Evolutionary conservation across 805 yeast genomes (phyloP), one percentile per base, ranked within the genome.

Genomic region (Sugiyamaella chiloensis): DNA sequence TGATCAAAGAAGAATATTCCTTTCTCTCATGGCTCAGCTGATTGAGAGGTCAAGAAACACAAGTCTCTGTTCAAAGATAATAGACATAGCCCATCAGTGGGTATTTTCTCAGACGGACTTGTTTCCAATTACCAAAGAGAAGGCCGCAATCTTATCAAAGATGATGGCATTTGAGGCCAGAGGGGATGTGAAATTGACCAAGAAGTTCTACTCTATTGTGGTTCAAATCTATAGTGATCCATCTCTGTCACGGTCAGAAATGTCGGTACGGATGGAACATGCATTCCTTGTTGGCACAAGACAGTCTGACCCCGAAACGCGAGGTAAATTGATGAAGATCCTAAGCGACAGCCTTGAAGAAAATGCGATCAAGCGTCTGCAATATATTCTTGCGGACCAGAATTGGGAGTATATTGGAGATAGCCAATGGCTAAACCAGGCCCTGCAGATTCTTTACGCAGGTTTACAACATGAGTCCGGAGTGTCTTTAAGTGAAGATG

Each of bases 341-440:
- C 68, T 93, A 60, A 83, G 83, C 62, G 76, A 76, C 37, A 85
- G 95, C 54, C 69, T 93, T 52, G 96, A 90, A 52, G 76, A 72
- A 43, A 89, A 86, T 55, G 74, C 89, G 20, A 78, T 79, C 56
- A 88, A 87, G 63, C 74, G 99, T 49, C 70, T 93, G 29, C 81
- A 83, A 54, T 95, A 95, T 57, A 83, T 91, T 6, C 77, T 95
- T n/a, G 72, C 91, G 31, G 98, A 93, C 59, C 99, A 93, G 63
- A 91, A 88, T 60, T 93, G 99, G 99, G 99, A 93, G 62, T 85
- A 79, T 55, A 70, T 93, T 31, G 90, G 95, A 0, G 99, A 93
- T 55, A 86, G 85, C 58, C 86, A 89, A 35, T 93, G 99, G 99
- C 68, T 91, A 52, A 88, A 88, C 62, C 98, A 91, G 64, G 98